Conservation (phyloP, 148 eudicot species). For the Chenopodium formosanum region DNA sequence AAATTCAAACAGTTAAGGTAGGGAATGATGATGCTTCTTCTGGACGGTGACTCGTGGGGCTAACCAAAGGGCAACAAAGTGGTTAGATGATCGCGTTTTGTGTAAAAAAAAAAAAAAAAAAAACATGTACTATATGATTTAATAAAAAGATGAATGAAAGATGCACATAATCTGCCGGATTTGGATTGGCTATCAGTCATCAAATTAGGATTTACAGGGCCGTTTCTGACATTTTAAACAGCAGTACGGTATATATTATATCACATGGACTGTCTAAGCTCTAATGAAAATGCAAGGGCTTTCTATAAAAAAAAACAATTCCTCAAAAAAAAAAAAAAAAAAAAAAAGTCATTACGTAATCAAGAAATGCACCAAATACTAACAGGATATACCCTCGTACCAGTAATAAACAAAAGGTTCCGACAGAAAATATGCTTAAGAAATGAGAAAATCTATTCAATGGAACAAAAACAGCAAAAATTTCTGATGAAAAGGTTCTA, state of each 20-base stretch:
- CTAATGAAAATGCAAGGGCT: not conserved
- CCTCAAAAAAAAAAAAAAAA: too few species aligned
- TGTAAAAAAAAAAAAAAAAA: not conserved
- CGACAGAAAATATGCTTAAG: not conserved
- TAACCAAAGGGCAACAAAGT: slow-evolving; percentile 9
- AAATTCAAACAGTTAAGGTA: not conserved
- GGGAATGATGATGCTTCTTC: slow-evolving; percentile 5
- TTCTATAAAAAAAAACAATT: not conserved
- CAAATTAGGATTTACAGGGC: not conserved
- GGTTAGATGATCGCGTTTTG: slow-evolving; percentile 1
- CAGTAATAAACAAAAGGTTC: not conserved
- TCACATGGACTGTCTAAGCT: slow-evolving; percentile 2
- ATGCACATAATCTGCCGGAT: not conserved
- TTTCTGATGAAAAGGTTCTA: not conserved
- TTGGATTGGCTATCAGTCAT: too few species aligned
- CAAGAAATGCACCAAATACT: not conserved
- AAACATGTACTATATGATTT: not conserved
- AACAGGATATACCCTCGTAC: slow-evolving; percentile 5
- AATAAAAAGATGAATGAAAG: not conserved
- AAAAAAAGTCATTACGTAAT: slow-evolving; percentile 5
- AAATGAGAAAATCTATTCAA: not conserved
- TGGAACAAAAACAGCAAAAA: not conserved
- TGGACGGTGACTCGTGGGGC: not conserved
- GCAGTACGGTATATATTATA: not conserved
- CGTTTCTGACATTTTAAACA: not conserved